Evolutionary conservation across 2,329 filamentous ascomycete species (phyloP).

Genomic region (Claviceps quebecensis): DNA sequence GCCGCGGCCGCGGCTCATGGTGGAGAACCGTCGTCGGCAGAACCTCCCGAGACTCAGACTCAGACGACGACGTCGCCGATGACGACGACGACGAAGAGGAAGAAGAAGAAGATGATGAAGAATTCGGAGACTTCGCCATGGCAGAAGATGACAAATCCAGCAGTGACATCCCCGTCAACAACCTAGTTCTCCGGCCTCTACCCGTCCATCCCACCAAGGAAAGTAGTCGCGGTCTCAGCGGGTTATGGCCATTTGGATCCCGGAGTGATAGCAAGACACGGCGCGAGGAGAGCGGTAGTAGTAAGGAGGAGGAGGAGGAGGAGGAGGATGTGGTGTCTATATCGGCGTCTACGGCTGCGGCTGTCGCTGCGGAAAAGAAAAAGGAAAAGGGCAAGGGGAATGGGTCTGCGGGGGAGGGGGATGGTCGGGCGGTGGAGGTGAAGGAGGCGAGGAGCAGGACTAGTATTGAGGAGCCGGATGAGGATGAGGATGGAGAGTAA

Average conservation of each 20-base stretch:
- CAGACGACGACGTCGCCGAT: constrained; percentile 32
- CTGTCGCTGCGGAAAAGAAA: constrained; percentile 6
- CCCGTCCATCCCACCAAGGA: constrained; percentile 36
- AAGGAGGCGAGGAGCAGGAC: constrained; percentile 39
- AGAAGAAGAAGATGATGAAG: constrained; percentile 53
- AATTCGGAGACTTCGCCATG: constrained; percentile 57
- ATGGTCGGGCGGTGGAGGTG: constrained; percentile 35
- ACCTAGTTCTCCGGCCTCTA: constrained; percentile 39
- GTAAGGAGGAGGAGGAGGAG: constrained; percentile 7
- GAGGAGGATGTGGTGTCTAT: constrained; percentile 1
- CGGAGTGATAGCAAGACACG: constrained; percentile 18
- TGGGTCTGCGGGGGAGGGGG: constrained; percentile 6
- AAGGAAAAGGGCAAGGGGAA: constrained; percentile 15
- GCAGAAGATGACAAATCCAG: constrained; percentile 32
- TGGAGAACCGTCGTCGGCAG: constrained; percentile 29
- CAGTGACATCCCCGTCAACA: constrained; percentile 20
- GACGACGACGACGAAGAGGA: constrained; percentile 45
- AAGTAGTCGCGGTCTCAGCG: constrained; percentile 30
- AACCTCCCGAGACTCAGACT: constrained; percentile 11
- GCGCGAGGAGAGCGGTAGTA: constrained; percentile 16
- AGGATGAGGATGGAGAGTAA: constrained; percentile 24
- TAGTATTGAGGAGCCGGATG: constrained; percentile 46
- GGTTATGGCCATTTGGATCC: constrained; percentile 44
- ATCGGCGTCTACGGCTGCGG: not conserved
- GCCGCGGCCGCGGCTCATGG: constrained; percentile 27